Evolutionary conservation across 352 stramenopile genomes (phyloP), one percentile per base, ranked within the genome.

Genomic region (Phytopythium helicoides): DNA sequence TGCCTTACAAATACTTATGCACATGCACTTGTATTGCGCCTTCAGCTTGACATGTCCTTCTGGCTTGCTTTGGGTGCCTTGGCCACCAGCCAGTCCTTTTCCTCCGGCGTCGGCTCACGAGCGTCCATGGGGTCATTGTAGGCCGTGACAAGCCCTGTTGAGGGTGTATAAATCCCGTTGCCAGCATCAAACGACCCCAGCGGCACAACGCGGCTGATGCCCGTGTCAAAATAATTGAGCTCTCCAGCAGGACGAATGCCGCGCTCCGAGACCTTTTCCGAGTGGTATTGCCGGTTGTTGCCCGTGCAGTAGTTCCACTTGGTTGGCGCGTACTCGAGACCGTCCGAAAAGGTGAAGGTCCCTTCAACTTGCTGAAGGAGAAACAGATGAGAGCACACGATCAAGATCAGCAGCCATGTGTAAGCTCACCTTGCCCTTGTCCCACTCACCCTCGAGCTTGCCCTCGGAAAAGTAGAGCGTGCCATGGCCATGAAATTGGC

Each of bases 341-440:
- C 81, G 36, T 93, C 79, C 3, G 74, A 85, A 55, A 93, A 93
- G 15, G 73, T 87, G 61, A 92, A 91, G 6, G 73, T 81, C 19
- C 74, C 75, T 49, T 89, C 76, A 3, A 90, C 55, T 81, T 91
- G 79, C 74, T 89, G 46, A n/a, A 9, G 22, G 36, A 7, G 28
- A 48, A 1, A 7, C 54, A 12, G 33, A 34, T 18, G 35, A 23
- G 19, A 41, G n/a, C 21, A 23, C 23, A 8, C 11, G 12, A 33
- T n/a, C 16, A 12, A 16, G 22, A 10, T 21, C 16, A 26, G 26
- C 48, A 16, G n/a, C n/a, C n/a, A 5, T 34, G n/a, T 10, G 5
- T 15, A 1, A 11, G 41, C 45, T 53, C 65, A 89, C 79, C 62
- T 88, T 90, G 12, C 83, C 83, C 21, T 79, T 70, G 11, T 66